A percentile compares a stretch with the other conserved stretches of the same genome.
Conservation (phyloP, 495 filamentous ascomycete species). For the Haplographium delicatum region DNA sequence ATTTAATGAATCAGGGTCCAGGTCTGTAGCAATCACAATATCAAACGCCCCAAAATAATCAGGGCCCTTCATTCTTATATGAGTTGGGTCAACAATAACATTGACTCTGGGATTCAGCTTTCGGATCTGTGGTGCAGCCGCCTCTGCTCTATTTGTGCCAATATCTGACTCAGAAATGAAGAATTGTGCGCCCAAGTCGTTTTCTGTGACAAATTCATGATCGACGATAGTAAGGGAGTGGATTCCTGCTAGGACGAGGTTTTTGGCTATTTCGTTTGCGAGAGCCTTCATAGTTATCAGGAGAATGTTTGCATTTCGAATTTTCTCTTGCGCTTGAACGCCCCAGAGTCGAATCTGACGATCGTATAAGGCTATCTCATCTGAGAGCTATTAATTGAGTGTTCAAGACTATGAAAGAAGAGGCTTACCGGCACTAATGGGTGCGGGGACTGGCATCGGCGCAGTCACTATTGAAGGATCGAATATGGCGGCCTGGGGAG, state of each 20-base stretch:
- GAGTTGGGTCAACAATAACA: constrained; percentile 60
- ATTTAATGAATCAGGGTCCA: constrained; percentile 65
- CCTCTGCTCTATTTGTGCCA: constrained; percentile 81
- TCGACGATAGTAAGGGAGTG: constrained; percentile 88
- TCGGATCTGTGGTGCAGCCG: constrained; percentile 70
- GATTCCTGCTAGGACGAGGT: constrained; percentile 92
- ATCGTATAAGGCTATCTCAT: constrained; percentile 97
- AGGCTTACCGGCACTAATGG: constrained; percentile 25
- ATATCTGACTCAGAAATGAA: constrained; percentile 67
- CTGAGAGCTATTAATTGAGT: constrained; percentile 36
- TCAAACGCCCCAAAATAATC: constrained; percentile 75
- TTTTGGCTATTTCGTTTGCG: constrained; percentile 95
- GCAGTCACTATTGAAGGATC: too few relatives aligned
- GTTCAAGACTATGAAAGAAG: not conserved
- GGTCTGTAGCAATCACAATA: constrained; percentile 86
- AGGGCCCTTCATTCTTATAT: constrained; percentile 57
- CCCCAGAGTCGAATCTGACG: constrained; percentile 99
- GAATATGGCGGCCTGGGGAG: too few relatives aligned
- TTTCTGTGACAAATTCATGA: constrained; percentile 66
- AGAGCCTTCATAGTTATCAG: constrained; percentile 83
- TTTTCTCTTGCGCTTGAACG: constrained; percentile 83
- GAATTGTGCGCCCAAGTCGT: constrained; percentile 86
- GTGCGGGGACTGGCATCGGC: constrained; percentile 11
- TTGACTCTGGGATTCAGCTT: constrained; percentile 87
- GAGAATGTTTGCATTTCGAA: constrained; percentile 86